Percentiles rank a stretch among this genome's conserved stretches.
Evolutionary conservation across 2,329 filamentous ascomycete species (phyloP).

Genomic region (Aspergillus bombycis): DNA sequence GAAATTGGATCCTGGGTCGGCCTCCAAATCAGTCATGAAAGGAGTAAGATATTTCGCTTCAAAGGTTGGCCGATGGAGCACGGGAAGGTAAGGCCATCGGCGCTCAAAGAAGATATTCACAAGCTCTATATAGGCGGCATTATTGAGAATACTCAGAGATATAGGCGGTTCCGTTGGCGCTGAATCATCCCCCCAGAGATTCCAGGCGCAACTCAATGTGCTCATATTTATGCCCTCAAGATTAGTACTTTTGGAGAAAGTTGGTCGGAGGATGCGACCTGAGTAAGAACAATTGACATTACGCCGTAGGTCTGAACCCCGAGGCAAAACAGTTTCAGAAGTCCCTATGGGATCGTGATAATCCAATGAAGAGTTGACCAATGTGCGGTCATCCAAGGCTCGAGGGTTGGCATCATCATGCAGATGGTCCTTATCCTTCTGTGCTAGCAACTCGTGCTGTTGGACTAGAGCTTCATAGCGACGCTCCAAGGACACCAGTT

Average conservation of each 20-base stretch:
- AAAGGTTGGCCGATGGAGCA: conserved; percentile 22
- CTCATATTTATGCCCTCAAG: conserved; percentile 7
- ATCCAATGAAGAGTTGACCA: background rate
- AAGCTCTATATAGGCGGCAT: conserved; percentile 10
- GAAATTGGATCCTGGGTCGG: conserved; percentile 16
- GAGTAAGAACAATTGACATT: no score
- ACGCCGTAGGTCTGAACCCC: no score
- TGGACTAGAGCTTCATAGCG: no score
- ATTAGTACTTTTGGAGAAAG: background rate
- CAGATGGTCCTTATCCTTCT: no score
- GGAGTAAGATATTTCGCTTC: no score
- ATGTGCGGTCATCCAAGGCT: background rate
- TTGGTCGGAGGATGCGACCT: no score
- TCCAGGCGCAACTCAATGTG: conserved; percentile 19
- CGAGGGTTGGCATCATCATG: background rate
- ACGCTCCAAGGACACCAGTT: no score
- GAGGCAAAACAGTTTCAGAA: no score
- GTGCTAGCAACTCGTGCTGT: background rate
- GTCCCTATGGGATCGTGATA: no score
- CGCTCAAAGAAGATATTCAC: conserved; percentile 27
- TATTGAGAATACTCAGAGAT: background rate
- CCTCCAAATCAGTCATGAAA: no score
- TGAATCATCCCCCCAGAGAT: conserved; percentile 16
- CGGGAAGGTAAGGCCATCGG: conserved; percentile 31
- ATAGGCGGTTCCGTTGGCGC: background rate